Base-by-base conservation (phyloP, 1,284 basidiomycete species). In the Ustilago vetiveriae region DNA sequence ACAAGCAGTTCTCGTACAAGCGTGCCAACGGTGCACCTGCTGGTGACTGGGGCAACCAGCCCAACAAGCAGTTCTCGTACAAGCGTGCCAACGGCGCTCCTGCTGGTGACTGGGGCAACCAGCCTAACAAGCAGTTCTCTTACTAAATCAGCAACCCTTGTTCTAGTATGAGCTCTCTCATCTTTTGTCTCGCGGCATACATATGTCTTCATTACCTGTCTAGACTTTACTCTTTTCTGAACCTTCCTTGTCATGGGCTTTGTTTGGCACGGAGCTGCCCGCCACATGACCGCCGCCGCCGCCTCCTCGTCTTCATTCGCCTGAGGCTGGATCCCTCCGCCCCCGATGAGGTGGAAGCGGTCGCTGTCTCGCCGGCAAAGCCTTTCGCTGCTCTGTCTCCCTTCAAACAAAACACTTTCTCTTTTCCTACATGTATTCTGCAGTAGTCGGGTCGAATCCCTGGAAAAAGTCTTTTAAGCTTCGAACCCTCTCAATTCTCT, bases 1-100 rank as follows among this genome's bases (percentile, higher is more conserved):
- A 16, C 16, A 35, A 35, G 33, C 33, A 35, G 33, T 35, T 10
- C 13, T 35, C 33, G 10, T 35, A 35, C 33, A 35, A 60, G 58
- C 60, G 60, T 21, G 46, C 48, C 40, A 49, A 54, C 29, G 63
- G 23, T 22, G 52, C 47, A 16, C 59, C 52, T 9, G 24, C 63
- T n/a, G 55, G 35, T 10, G 62, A 65, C 41, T 65, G 35, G 17
- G 62, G 62, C 8, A 21, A 35, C 14, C 29, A 49, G 35, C 57
- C 57, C 41, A 29, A 27, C 33, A 29, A 23, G 23, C 58, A 62
- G 32, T 62, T 17, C 17, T 30, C 24, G 6, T 62, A 57, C 37
- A 58, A 58, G 62, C 60, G 60, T 14, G 47, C 30, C 23, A 38
- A 45, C 33, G 60, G 38, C 11, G 53, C 60, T n/a, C 53, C 60